Evolutionary conservation across 805 yeast species (phyloP), one percentile per base, ranked within the genome.

Genomic region (Myxozyma geophila): DNA sequence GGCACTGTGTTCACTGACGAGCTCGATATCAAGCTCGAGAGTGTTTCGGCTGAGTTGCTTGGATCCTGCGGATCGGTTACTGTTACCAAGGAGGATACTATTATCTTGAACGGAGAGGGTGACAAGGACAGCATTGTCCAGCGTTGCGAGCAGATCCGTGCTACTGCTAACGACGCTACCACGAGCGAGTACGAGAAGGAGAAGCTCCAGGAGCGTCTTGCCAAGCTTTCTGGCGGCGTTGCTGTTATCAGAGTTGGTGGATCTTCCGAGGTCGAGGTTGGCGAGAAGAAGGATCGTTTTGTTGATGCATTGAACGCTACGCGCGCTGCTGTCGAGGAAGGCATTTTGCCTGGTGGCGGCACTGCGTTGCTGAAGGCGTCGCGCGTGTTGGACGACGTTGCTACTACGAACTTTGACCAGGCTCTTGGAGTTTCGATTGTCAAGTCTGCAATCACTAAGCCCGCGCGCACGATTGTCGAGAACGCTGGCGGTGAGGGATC

Each of bases 301-400:
- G 98, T 95, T 74, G 99, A 95, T 81, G 98, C 99, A 35, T 84
- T 95, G 76, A 93, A 95, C 76, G 98, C 99, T 61, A 95, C 98
- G 59, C 91, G 98, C 80, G 98, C 99, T 63, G 99, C 99, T 70
- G 97, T 95, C 69, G 93, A 93, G 80, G 97, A 91, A 80, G 99
- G 99, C 81, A 92, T 95, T 76, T 84, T 95, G 71, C 99, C 99
- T 75, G 99, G 99, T 82, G 99, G 99, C 78, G 99, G 99, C 81
- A 91, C 98, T 70, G 99, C 99, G 63, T 84, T 95, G 75, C 84
- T 91, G 74, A 95, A 95, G 85, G 98, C 98, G 57, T 85, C 96
- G 59, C 83, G 85, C 72, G 78, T 87, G 67, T 83, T 95, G 73
- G 91, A 86, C 69, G 70, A 62, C 17, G 23, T 70, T 13, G 82